Evolutionary conservation across 1,284 basidiomycete genomes (phyloP).

Genomic region (Apiotrichum domesticum): DNA sequence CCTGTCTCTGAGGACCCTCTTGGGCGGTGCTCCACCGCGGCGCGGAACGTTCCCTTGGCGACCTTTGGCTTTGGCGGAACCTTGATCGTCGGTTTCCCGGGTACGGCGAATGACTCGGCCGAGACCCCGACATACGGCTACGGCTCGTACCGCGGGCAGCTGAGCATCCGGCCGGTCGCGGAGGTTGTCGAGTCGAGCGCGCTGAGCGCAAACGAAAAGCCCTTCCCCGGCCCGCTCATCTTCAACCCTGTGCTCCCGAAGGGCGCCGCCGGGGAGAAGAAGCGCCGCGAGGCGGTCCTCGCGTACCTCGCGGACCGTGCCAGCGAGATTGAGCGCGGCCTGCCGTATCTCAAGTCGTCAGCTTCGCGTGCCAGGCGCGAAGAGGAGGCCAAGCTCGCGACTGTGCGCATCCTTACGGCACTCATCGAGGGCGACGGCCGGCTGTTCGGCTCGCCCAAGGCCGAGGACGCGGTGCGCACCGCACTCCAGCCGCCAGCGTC

Average conservation of each 20-base stretch:
- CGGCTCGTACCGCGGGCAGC: conserved; percentile 57
- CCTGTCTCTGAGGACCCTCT: conserved; percentile 64
- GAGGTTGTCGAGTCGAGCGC: conserved; percentile 64
- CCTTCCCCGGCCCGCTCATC: conserved; percentile 80
- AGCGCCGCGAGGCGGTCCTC: conserved; percentile 70
- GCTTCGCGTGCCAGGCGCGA: conserved; percentile 51
- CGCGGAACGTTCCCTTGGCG: conserved; percentile 62
- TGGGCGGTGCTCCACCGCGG: conserved; percentile 59
- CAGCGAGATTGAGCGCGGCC: conserved; percentile 67
- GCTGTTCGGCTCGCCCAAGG: conserved; percentile 66
- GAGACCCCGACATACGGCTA: conserved; percentile 50
- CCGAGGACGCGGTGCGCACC: conserved; percentile 60
- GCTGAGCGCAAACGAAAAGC: conserved; percentile 54
- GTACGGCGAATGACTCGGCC: conserved; percentile 63
- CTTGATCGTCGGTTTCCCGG: conserved; percentile 78
- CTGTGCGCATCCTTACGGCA: conserved; percentile 68
- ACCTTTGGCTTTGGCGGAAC: conserved; percentile 87
- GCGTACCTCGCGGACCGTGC: conserved; percentile 69
- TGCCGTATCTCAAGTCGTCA: conserved; percentile 61
- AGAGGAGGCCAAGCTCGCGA: conserved; percentile 66
- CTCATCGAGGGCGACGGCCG: conserved; percentile 83
- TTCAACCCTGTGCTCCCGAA: conserved; percentile 62
- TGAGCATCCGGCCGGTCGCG: conserved; percentile 63
- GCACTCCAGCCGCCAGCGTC: conserved; percentile 57
- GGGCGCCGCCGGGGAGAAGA: conserved; percentile 61